Evolutionary conservation across 2,329 filamentous ascomycete species (phyloP).

Genomic region (Aspergillus sp.): DNA sequence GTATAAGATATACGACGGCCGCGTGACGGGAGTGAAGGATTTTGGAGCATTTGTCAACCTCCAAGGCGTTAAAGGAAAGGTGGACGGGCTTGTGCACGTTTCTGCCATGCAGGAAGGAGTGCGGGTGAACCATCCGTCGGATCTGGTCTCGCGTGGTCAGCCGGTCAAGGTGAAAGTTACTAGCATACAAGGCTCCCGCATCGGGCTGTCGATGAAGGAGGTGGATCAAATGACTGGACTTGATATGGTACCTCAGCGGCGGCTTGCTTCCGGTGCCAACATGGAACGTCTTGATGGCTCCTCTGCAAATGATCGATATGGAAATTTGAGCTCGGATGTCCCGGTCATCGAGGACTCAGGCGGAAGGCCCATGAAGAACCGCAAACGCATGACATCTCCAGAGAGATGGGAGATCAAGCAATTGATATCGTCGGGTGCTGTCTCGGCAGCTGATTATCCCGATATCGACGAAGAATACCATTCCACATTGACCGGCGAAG

Average conservation of each 20-base stretch:
- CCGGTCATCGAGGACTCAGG: constrained; percentile 57
- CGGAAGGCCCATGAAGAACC: constrained; percentile 52
- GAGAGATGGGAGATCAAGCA: constrained; percentile 97
- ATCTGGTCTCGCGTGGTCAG: constrained; percentile 72
- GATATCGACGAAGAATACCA: constrained; percentile 93
- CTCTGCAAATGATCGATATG: constrained; percentile 48
- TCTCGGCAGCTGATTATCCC: constrained; percentile 86
- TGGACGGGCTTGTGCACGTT: constrained; percentile 88
- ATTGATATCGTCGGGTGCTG: constrained; percentile 87
- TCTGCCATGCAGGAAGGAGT: constrained; percentile 78
- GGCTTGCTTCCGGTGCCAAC: constrained; percentile 84
- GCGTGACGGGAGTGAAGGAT: constrained; percentile 85
- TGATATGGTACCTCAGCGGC: constrained; percentile 69
- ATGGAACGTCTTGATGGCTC: constrained; percentile 66
- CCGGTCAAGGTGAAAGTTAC: constrained; percentile 86
- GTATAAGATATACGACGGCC: constrained; percentile 82
- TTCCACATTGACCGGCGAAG: constrained; percentile 74
- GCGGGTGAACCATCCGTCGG: constrained; percentile 84
- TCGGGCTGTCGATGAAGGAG: constrained; percentile 94
- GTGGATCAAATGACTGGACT: constrained; percentile 83
- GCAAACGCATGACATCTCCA: constrained; percentile 91
- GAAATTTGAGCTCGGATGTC: constrained; percentile 44
- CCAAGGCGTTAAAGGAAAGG: constrained; percentile 75
- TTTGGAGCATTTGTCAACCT: constrained; percentile 94
- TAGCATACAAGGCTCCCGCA: constrained; percentile 70